A percentile compares a stretch with the other conserved stretches of the same genome.
phyloP scores from a whole-genome alignment of 441 rosid species.

The Pelargonium australe region DNA sequence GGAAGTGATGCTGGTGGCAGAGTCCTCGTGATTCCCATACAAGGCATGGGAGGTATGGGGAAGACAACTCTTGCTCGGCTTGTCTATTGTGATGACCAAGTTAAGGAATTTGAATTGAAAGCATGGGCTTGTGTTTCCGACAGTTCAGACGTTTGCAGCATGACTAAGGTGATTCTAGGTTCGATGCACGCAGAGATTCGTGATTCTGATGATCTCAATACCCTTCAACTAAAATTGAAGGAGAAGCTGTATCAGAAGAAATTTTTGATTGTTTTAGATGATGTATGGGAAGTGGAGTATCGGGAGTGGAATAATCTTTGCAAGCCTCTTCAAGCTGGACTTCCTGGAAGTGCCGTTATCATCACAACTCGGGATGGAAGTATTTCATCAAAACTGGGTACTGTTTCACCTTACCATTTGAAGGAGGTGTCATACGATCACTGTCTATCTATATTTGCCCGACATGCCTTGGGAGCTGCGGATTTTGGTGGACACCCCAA shows the following conservation, averaged over 20 bases:
- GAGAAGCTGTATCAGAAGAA: conserved; percentile 8
- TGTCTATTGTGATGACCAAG: background rate
- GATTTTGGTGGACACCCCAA: background rate
- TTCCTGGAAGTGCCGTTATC: conserved; percentile 11
- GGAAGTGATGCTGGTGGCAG: background rate
- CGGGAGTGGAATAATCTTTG: background rate
- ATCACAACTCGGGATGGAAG: conserved; percentile 14
- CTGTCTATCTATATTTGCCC: conserved; percentile 13
- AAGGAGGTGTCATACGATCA: conserved; percentile 2
- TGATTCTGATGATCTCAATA: conserved; percentile 12
- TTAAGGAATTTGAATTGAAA: conserved; percentile 5
- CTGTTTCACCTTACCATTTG: background rate
- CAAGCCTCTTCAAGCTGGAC: conserved; percentile 1
- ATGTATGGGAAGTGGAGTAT: conserved; percentile 14
- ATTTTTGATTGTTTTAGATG: conserved; percentile 16
- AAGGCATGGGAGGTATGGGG: conserved; percentile 21
- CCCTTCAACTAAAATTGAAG: background rate
- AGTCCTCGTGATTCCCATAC: background rate
- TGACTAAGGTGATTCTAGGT: conserved; percentile 17
- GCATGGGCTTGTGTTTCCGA: conserved; percentile 19
- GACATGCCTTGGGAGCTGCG: conserved; percentile 6
- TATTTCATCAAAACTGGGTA: background rate
- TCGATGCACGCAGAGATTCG: conserved; percentile 8
- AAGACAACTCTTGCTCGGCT: conserved; percentile 16
- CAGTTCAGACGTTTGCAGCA: conserved; percentile 10